Evolutionary conservation across 768 basidiomycete genomes (phyloP).

Genomic region (Scleroderma bovista): DNA sequence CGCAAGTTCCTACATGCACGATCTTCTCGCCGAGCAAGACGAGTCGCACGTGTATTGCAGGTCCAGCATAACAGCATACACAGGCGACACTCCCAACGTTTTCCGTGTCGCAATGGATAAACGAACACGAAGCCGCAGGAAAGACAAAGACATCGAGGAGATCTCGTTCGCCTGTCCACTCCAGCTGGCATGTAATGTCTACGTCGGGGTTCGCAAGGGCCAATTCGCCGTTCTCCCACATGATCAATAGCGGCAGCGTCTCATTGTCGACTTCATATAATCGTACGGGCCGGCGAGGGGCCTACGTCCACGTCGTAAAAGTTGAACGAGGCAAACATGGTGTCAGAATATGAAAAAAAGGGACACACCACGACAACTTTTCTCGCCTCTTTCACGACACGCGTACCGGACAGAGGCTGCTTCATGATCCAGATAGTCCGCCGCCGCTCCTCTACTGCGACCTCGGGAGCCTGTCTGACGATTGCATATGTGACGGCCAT

Average conservation of each 20-base stretch:
- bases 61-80: conserved; percentile 16
- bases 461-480: conserved; percentile 43
- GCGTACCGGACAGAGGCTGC: conserved; percentile 40
- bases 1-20: conserved; percentile 11
- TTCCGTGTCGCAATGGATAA: conserved; percentile 15
- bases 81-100: conserved; percentile 11
- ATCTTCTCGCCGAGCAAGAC: conserved; percentile 17
- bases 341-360: neutral
- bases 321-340: too few species aligned
- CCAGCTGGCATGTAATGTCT: conserved; percentile 17
- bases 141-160: conserved; percentile 29
- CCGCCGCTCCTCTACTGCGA: conserved; percentile 35
- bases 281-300: conserved; percentile 36
- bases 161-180: conserved; percentile 22
- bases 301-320: conserved; percentile 30
- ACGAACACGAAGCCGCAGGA: conserved; percentile 20
- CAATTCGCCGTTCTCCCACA: conserved; percentile 30
- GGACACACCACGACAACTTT: conserved; percentile 40
- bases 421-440: conserved; percentile 60
- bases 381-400: conserved; percentile 32
- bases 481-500: conserved; percentile 52
- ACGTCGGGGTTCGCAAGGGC: conserved; percentile 27
- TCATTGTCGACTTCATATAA: conserved; percentile 30
- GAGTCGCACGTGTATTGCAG: conserved; percentile 18
- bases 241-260: conserved; percentile 24